Evolutionary conservation across 2,329 filamentous ascomycete genomes (phyloP).

Genomic region (Aspergillus tamarii): DNA sequence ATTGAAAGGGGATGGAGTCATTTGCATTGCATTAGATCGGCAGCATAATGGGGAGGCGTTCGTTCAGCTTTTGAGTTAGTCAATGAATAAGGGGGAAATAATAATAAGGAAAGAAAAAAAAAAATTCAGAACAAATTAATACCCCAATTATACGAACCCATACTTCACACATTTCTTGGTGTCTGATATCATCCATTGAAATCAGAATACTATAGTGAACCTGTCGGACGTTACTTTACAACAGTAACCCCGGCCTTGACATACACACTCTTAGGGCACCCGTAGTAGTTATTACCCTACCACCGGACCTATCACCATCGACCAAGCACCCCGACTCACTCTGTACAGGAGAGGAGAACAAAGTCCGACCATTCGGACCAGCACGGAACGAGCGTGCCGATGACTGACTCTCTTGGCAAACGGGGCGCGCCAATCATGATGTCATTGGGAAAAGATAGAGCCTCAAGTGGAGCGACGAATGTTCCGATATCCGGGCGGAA

Average conservation of each 20-base stretch:
- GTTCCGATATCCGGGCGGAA: slow-evolving; percentile 1
- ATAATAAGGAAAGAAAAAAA: neutral
- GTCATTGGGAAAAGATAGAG: slow-evolving; percentile 10
- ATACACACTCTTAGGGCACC: neutral
- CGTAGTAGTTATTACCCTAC: neutral
- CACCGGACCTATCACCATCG: neutral
- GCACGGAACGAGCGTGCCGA: slow-evolving; percentile 9
- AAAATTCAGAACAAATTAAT: neutral
- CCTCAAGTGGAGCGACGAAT: slow-evolving; percentile 10
- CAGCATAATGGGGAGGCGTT: neutral
- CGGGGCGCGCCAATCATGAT: slow-evolving; percentile 11
- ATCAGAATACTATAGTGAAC: neutral
- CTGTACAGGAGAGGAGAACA: neutral
- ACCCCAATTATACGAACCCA: neutral
- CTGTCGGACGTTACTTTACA: neutral
- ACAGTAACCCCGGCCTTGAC: neutral
- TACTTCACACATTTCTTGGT: neutral
- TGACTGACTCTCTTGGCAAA: slow-evolving; percentile 6
- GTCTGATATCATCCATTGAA: neutral
- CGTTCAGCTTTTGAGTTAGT: neutral
- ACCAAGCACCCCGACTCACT: neutral
- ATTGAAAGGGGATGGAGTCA: neutral
- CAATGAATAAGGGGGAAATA: neutral
- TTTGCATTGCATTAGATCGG: neutral
- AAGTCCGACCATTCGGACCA: neutral